Base-by-base conservation (phyloP, 495 filamentous ascomycete genomes). In the Pyronema domesticum region DNA sequence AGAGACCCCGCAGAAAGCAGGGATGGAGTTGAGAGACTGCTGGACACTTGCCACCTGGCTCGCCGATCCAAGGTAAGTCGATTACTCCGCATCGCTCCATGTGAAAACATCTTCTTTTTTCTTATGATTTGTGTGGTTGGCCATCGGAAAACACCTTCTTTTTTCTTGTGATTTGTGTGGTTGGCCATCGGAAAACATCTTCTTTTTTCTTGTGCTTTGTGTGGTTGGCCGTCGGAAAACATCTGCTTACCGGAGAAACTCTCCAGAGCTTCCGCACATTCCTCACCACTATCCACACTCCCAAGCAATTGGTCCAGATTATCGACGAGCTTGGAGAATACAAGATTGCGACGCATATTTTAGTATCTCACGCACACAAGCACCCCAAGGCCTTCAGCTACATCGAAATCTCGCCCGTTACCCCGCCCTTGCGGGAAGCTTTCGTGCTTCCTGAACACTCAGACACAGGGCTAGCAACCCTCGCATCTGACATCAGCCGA, bases 291-390 rank as follows among this genome's bases (percentile, higher is more conserved):
- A 53, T 62, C 23, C 44, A 59, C 8, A 53, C 50, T 7, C 58
- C 54, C 0, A 55, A 63, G 2, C 52, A 37, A 1, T 49, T 65
- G 9, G 56, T 61, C 1, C 56, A 64, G 46, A 62, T 55, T 35
- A 61, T 65, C n/a, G 62, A 65, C 43, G 65, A 65, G 19, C 59
- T 65, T 9, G 63, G 63, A 2, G 50, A 59, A 48, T 65, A 65
- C 18, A 61, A 61, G 40, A 53, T 56, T 6, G 63, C 63, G 5
- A 65, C 52, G 33, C 54, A 61, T 39, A 44, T 56, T n/a, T 56
- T 65, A 10, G 58, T 65, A 6, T 36, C 50, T 5, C 55, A 39
- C 6, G 56, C 62, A 8, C 47, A 39, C 14, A 65, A 58, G 23
- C 52, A 59, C 45, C 55, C 58, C 7, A 35, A 44, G 0, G 43